Conservation (phyloP, 2,329 filamentous ascomycete species). For the Juglanconis sp. region DNA sequence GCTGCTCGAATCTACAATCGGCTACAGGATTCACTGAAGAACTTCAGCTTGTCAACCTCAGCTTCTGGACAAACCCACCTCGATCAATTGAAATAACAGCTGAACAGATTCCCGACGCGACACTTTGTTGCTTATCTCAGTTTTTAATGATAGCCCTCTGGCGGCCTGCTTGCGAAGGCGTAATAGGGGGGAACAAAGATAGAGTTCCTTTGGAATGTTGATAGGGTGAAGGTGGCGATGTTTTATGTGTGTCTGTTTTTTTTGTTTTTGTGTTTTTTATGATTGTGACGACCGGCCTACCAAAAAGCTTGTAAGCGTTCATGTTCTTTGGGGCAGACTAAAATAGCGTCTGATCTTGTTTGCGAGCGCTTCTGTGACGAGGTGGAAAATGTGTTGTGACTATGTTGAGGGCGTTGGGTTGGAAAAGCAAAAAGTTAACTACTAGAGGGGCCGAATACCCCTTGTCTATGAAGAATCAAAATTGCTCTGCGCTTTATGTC, state of each 20-base stretch:
- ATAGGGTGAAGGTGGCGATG: background rate
- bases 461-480: background rate
- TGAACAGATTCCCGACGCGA: background rate
- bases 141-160: background rate
- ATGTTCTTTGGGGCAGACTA: background rate
- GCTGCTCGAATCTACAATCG: background rate
- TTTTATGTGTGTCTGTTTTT: background rate
- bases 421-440: background rate
- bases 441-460: background rate
- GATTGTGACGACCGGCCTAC: background rate
- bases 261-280: background rate
- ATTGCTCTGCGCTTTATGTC: background rate
- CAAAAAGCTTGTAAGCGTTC: constrained; percentile 1
- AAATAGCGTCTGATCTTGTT: background rate
- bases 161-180: background rate
- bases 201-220: background rate
- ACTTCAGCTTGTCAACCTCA: background rate
- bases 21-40: background rate
- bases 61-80: background rate
- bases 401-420: background rate
- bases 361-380: background rate
- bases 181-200: background rate
- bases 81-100: background rate
- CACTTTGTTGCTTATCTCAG: background rate
- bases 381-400: background rate